Evolutionary conservation across 257 asterid species (phyloP).

Genomic region (Solanum virginianum): DNA sequence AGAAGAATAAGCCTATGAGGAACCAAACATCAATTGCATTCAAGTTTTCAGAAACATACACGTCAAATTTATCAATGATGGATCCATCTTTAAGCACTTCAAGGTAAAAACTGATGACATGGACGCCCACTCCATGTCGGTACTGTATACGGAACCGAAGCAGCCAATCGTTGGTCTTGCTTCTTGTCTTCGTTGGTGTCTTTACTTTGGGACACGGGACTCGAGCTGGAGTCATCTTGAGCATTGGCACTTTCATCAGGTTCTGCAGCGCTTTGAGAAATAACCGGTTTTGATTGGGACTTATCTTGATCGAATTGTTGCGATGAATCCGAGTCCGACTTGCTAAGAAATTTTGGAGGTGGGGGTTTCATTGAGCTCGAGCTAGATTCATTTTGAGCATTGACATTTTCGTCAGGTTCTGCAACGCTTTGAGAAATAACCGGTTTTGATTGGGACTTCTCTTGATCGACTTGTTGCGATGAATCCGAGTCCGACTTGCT

Average conservation of each 20-base stretch:
- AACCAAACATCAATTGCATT: neutral
- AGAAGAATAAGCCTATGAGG: neutral
- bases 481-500: slow-evolving; percentile 12
- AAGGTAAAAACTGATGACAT: slow-evolving; percentile 42
- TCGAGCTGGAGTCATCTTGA: slow-evolving; percentile 1
- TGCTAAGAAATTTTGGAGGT: slow-evolving; percentile 6
- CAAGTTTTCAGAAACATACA: slow-evolving; percentile 19
- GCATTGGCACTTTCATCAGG: neutral
- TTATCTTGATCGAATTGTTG: neutral
- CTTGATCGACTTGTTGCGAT: neutral
- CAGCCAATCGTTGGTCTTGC: slow-evolving; percentile 13
- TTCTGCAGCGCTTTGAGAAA: slow-evolving; percentile 7
- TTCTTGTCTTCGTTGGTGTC: slow-evolving; percentile 10
- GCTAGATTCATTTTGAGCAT: slow-evolving; percentile 1
- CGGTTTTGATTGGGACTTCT: slow-evolving; percentile 3
- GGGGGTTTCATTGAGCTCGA: neutral
- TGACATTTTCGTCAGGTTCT: neutral
- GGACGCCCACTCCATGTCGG: slow-evolving; percentile 85
- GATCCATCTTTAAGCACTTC: slow-evolving; percentile 88
- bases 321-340: slow-evolving; percentile 9
- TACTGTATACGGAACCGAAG: slow-evolving; percentile 56
- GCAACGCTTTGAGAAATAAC: slow-evolving; percentile 6
- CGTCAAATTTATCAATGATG: slow-evolving; percentile 53
- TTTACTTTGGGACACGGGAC: neutral
- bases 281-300: slow-evolving; percentile 1